Percentiles rank a stretch among this genome's conserved stretches.
Conservation (phyloP, 1,139 yeast genomes). For the Yamadazyma siamensis region DNA sequence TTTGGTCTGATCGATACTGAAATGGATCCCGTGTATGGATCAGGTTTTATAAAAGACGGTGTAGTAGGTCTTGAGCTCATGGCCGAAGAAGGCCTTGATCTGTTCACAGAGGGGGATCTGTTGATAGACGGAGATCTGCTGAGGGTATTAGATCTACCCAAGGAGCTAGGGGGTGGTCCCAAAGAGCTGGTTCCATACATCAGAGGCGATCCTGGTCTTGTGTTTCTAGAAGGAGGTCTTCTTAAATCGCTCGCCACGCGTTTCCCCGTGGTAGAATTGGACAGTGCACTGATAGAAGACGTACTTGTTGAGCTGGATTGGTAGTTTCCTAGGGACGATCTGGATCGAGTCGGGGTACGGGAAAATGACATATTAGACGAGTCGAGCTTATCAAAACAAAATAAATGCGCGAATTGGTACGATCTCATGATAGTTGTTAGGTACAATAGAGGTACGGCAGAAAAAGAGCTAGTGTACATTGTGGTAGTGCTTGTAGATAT, state of each 20-base stretch:
- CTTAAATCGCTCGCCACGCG: conserved; percentile 19
- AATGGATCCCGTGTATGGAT: conserved; percentile 50
- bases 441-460: background rate
- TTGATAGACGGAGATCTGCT: background rate
- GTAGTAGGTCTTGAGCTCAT: conserved; percentile 40
- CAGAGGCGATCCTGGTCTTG: background rate
- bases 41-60: conserved; percentile 28
- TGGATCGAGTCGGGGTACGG: conserved; percentile 16
- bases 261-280: too few species aligned
- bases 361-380: conserved; percentile 6
- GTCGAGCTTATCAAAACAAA: conserved; percentile 8
- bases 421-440: too few species aligned
- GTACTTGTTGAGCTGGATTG: too few species aligned
- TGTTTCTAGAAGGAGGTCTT: conserved; percentile 18
- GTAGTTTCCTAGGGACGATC: conserved; percentile 19
- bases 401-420: conserved; percentile 1
- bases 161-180: too few species aligned
- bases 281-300: too few species aligned
- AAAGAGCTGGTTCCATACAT: conserved; percentile 3
- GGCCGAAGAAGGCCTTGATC: conserved; percentile 35
- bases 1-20: conserved; percentile 54
- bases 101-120: conserved; percentile 4
- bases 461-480: background rate
- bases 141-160: too few species aligned
- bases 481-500: too few species aligned